Evolutionary conservation across 345 rosid genomes (phyloP), one percentile per base, ranked within the genome.

Genomic region (Psidium friedrichsthalianum): DNA sequence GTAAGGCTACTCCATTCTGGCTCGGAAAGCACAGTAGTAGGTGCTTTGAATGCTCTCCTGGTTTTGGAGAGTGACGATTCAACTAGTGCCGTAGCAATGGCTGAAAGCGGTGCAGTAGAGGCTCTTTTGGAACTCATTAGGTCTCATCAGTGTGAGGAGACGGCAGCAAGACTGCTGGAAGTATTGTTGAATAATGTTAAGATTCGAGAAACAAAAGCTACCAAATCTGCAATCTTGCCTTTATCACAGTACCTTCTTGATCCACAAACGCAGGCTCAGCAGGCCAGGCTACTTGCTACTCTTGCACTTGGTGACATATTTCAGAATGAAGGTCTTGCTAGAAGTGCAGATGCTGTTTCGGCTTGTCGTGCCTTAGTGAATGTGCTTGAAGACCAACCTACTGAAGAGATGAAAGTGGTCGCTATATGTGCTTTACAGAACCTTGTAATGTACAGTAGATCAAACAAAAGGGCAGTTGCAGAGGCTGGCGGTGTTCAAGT

Each of bases 401-500:
- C 99, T 32, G 99, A 98, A 93, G 99, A 98, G 91, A 98, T 96
- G 99, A 98, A 95, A 93, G 98, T 98, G 85, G 99, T 98, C 18
- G 99, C 98, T 12, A 94, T 98, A 89, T 98, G 99, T 91, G 96
- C 99, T 84, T 86, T 98, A 90, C 99, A 98, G 87, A 98, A 98
- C 89, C 98, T 98, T 87, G 99, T 98, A 53, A 96, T 93, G 98
- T 90, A 94, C 88, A 95, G 99, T 85, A 91, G 98, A 84, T 93
- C 99, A 27, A 98, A 98, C 90, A 98, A 95, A 93, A 92, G 99
- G 91, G 99, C 99, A 20, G 98, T 98, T 89, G 99, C 99, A 20
- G 99, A 98, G 93, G 99, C 99, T 86, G 98, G 99, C 83, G 99
- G 99, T 85, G 98, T 98, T 86, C 99, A 98, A 91, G 99, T 98